Evolutionary conservation across 306 rosid genomes (phyloP), one percentile per base, ranked within the genome.

Genomic region (Cicer arietinum): DNA sequence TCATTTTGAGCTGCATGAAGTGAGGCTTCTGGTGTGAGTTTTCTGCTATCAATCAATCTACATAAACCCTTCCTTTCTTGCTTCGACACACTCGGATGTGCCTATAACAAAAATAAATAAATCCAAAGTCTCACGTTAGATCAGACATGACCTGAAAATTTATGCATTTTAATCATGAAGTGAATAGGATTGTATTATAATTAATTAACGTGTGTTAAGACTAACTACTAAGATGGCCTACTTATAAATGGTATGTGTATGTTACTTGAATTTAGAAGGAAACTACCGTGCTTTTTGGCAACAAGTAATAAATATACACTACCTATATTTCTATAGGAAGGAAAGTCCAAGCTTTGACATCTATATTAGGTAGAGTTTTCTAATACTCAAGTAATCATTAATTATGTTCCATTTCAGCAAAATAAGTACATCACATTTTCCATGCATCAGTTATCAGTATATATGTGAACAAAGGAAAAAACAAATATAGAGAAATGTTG

Each of bases 1-100:
- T 94, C 99, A 75, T 94, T 94, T 63, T 94, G 97, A 14, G 95
- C 89, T 10, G 98, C 97, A 59, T 94, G 98, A 44, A 91, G 82
- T 67, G 97, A 90, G 2, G 97, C 98, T 73, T 94, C 98, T 9
- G 90, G 84, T 10, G 95, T 86, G 10, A 94, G 92, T 70, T 94
- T 94, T 20, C 95, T 79, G 81, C 90, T 85, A 80, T 94, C 99
- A 43, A 94, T 86, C 43, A 94, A 71, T 52, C 80, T 81, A 39
- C 99, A 91, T 0, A 94, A 80, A 25, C 79, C 86, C 88, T 91
- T 94, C 73, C 93, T 85, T 56, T 90, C 97, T 76, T 87, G 89
- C 87, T 94, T 94, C 1, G 95, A 82, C 30, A 86, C 79, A 2
- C 77, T 73, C 2, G 95, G 88, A 89, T 94, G 99, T 69, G 93